These are phyloP conservation scores for Coniochaeta sp. DNA, from an alignment of 2,329 filamentous ascomycete species.

Conservation along the genomic window DNA sequence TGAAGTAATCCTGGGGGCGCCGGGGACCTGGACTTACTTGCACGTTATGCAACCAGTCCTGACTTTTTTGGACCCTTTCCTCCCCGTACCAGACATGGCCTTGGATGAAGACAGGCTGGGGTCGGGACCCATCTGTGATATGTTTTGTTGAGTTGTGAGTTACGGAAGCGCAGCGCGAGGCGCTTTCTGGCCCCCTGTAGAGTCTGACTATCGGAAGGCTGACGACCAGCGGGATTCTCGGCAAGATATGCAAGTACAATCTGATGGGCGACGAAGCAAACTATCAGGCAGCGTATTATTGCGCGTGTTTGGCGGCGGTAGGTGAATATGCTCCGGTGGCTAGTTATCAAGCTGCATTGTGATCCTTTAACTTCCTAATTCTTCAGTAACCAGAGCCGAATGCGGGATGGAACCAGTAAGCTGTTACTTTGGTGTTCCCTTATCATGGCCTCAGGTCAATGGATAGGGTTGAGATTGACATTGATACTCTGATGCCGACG, in stretches of 20 bases:
- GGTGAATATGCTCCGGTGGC: neutral
- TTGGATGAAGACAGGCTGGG: neutral
- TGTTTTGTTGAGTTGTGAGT: neutral
- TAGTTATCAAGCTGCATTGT: neutral
- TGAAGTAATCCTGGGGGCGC: neutral
- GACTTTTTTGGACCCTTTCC: slow-evolving; percentile 37
- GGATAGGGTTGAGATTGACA: neutral
- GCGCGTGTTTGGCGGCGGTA: neutral
- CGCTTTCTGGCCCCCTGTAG: neutral
- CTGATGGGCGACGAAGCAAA: neutral
- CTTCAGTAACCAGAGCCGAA: neutral
- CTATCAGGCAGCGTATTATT: neutral
- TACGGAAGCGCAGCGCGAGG: neutral
- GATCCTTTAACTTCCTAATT: neutral
- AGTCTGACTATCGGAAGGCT: neutral
- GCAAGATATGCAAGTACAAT: neutral
- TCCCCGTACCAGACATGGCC: slow-evolving; percentile 6
- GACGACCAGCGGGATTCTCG: neutral
- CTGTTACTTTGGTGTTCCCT: neutral
- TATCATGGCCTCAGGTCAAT: neutral
- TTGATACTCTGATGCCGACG: neutral
- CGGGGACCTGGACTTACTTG: slow-evolving; percentile 33
- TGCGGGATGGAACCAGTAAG: neutral
- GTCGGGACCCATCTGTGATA: neutral
- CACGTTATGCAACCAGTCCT: slow-evolving; percentile 46